These are phyloP conservation scores for Meyerozyma smithsonii DNA, from an alignment of 1,139 yeast genomes.

Conservation along the genomic window DNA sequence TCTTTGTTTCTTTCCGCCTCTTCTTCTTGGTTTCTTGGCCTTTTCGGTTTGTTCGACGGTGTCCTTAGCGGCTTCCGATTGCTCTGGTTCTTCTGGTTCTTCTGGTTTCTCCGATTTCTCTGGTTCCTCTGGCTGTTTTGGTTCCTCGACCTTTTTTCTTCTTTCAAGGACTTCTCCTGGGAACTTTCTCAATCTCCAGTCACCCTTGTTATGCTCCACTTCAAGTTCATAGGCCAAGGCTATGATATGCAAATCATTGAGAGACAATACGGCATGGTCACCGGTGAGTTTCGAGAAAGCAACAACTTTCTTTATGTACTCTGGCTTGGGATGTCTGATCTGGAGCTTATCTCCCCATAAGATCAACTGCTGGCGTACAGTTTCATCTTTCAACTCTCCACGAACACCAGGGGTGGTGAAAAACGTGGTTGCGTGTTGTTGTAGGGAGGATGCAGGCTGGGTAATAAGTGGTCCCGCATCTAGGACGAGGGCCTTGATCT, in stretches of 20 bases:
- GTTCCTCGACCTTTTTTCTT: constrained; percentile 5
- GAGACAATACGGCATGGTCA: constrained; percentile 80
- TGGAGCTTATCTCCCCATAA: constrained; percentile 69
- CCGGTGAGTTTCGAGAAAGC: constrained; percentile 86
- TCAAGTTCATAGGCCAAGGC: constrained; percentile 91
- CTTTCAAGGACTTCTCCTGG: constrained; percentile 58
- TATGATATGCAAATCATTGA: constrained; percentile 86
- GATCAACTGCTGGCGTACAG: constrained; percentile 69
- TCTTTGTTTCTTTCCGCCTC: constrained; percentile 63
- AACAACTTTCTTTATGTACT: constrained; percentile 58
- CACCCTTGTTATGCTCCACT: constrained; percentile 62
- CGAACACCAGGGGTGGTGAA: constrained; percentile 91
- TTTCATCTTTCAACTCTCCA: constrained; percentile 81
- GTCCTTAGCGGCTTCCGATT: too few relatives aligned
- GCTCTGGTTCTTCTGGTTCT: constrained; percentile 7
- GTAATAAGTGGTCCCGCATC: constrained; percentile 96
- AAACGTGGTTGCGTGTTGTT: constrained; percentile 62
- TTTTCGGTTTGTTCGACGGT: constrained; percentile 1
- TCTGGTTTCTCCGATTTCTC: constrained; percentile 8
- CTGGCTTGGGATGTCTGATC: constrained; percentile 72
- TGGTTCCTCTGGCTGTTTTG: constrained; percentile 6
- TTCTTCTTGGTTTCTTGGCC: constrained; percentile 46
- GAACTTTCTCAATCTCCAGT: constrained; percentile 58
- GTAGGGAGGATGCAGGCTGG: constrained; percentile 72
- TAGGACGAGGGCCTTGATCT: constrained; percentile 58